Evolutionary conservation across 345 rosid species (phyloP).

Genomic region (Lepidium africanum): DNA sequence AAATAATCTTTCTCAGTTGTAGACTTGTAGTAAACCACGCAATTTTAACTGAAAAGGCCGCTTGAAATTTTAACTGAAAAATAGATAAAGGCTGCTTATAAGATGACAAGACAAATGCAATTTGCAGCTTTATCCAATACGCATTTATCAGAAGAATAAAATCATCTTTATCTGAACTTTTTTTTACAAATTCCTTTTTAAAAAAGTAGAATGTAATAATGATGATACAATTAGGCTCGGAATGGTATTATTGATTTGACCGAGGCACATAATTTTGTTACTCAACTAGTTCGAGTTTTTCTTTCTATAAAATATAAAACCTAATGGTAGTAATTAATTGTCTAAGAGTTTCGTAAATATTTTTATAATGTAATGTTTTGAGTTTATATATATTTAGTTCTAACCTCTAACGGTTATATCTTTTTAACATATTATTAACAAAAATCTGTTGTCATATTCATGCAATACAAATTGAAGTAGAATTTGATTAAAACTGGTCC

Average conservation of each 20-base stretch:
- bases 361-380: not conserved
- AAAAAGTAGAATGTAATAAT: too few species aligned
- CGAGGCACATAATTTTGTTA: not conserved
- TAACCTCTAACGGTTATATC: not conserved
- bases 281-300: not conserved
- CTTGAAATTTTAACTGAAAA: too few species aligned
- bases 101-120: slow-evolving; percentile 8
- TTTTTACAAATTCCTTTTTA: too few species aligned
- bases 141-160: not conserved
- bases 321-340: too few species aligned
- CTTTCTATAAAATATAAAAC: not conserved
- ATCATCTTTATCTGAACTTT: not conserved
- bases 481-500: not conserved
- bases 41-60: too few species aligned
- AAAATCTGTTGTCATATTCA: not conserved
- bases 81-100: too few species aligned
- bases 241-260: not conserved
- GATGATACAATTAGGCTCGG: too few species aligned
- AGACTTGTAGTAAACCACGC: not conserved
- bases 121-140: slow-evolving; percentile 15
- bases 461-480: not conserved
- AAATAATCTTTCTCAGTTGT: not conserved
- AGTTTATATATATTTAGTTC: not conserved
- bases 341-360: too few species aligned
- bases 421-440: not conserved